A percentile compares a stretch with the other conserved stretches of the same genome.
These are phyloP conservation scores for Trichoderma semiorbis DNA, from an alignment of 2,329 filamentous ascomycete genomes.

Conservation along the genomic window DNA sequence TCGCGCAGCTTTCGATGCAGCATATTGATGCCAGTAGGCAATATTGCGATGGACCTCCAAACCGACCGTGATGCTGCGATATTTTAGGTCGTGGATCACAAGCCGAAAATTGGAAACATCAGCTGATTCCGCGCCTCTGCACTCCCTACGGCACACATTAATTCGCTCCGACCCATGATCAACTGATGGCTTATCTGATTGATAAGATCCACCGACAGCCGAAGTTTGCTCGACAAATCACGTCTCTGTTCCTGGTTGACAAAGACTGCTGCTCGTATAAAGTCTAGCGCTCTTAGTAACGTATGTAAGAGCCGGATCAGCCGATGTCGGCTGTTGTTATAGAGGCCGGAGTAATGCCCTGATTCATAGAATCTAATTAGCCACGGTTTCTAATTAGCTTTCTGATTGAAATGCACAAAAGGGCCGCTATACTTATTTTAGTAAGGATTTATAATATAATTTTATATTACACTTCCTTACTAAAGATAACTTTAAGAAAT, in stretches of 20 bases:
- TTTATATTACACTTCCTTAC: no score
- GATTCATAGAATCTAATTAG: no score
- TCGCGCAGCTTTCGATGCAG: neutral
- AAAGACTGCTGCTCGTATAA: neutral
- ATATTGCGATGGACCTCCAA: neutral
- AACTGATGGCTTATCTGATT: constrained; percentile 12
- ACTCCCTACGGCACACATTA: neutral
- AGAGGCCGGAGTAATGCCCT: neutral
- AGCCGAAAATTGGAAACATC: neutral
- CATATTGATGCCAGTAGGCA: neutral
- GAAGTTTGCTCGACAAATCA: neutral
- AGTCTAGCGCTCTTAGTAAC: neutral
- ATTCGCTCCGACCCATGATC: neutral
- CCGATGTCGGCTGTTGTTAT: neutral
- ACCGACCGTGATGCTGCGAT: neutral
- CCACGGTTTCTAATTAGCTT: no score
- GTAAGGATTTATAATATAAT: no score
- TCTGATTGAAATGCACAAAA: no score
- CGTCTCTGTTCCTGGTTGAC: neutral
- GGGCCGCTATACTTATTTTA: no score
- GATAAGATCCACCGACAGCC: constrained; percentile 16
- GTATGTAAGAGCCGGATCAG: neutral
- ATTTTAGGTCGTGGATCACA: neutral
- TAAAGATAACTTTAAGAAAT: no score
- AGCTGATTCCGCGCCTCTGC: neutral